Conservation (phyloP, 2,329 filamentous ascomycete species). For the Lanzia echinophila region DNA sequence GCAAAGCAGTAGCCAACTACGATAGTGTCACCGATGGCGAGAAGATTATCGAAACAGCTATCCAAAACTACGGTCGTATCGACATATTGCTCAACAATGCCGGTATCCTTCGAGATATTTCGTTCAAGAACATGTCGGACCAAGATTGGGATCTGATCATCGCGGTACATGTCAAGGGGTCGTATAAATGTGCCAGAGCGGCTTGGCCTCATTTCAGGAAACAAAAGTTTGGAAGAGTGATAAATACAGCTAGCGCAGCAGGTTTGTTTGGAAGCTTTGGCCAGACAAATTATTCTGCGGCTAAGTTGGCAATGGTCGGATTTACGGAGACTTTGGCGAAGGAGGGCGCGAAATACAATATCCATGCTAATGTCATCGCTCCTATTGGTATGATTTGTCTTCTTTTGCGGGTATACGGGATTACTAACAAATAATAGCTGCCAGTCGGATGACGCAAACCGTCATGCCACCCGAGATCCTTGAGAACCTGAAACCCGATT, state of each 20-base stretch:
- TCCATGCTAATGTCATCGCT: slow-evolving; percentile 88
- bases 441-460: slow-evolving; percentile 91
- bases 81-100: slow-evolving; percentile 98
- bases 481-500: slow-evolving; percentile 71
- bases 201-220: slow-evolving; percentile 98
- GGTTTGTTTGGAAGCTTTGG: slow-evolving; percentile 94
- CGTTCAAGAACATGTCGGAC: slow-evolving; percentile 99
- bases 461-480: slow-evolving; percentile 93
- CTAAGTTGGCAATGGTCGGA: slow-evolving; percentile 90
- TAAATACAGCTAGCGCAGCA: slow-evolving; percentile 95
- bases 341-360: slow-evolving; percentile 97
- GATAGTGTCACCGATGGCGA: slow-evolving; percentile 91
- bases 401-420: not conserved
- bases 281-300: slow-evolving; percentile 94
- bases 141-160: slow-evolving; percentile 94
- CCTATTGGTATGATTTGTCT: slow-evolving; percentile 52
- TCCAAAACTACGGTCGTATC: slow-evolving; percentile 75
- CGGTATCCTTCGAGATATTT: slow-evolving; percentile 83
- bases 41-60: slow-evolving; percentile 84
- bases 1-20: slow-evolving; percentile 97
- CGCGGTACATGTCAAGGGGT: slow-evolving; percentile 84
- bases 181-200: slow-evolving; percentile 91
- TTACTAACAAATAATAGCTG: slow-evolving; percentile 47
- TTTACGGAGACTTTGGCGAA: slow-evolving; percentile 98
- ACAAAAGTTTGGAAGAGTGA: slow-evolving; percentile 94